Evolutionary conservation across 2,329 filamentous ascomycete genomes (phyloP), one percentile per base, ranked within the genome.

Genomic region (Microcera coccophila): DNA sequence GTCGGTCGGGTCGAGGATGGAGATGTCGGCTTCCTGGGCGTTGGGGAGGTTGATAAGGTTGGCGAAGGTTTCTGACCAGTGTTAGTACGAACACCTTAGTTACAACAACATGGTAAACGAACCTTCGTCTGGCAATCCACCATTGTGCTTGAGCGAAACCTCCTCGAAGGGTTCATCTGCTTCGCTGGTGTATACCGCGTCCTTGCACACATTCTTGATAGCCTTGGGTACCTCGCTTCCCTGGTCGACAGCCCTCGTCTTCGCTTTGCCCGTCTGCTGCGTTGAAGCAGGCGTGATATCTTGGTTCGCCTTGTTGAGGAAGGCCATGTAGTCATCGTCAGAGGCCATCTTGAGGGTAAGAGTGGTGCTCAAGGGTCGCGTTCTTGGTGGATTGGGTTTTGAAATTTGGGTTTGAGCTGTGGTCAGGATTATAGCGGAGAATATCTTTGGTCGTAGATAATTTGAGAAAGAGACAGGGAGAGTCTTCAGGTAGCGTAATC

Each of bases 251-350:
- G 81, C 77, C 35, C 67, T 66, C 20, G 74, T 61, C 64, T 77
- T 80, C 58, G 81, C 74, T 40, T 66, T 63, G 49, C 32, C 19
- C 50, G 49, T 15, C 41, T 40, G 24, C 16, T 57, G 51, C 44
- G 55, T 52, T 11, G 47, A 41, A n/a, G 45, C 39, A 49, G 49
- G 45, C 9, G 61, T 46, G 42, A 85, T 83, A 61, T 90, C 84
- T 58, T 82, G 72, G 69, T 95, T 95, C 41, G 89, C 88, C 71
- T 93, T 93, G 62, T 93, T 78, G 44, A 96, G 74, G 62, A 96
- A 95, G 46, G 84, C 74, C 67, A 82, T 79, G 72, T 95, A 96
- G 49, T 86, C 85, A 48, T 86, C 81, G 73, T 95, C 89, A 41
- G 82, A 84, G 7, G 82, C 79, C 84, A 87, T 88, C 14, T 43